Base-by-base conservation (phyloP, 1,284 basidiomycete genomes). In the Marasmius fiardii region DNA sequence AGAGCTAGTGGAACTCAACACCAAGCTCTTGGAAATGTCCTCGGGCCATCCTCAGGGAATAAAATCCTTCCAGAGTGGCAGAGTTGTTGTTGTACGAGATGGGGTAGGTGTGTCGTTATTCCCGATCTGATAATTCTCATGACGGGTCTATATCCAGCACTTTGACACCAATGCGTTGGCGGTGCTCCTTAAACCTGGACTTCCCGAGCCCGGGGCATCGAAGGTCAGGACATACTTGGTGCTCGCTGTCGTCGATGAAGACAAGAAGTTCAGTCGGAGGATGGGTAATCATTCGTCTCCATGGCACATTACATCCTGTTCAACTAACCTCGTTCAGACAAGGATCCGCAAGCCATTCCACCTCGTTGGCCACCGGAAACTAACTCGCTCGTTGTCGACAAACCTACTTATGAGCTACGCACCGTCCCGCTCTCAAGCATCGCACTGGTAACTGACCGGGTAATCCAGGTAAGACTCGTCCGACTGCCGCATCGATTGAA, bases 11-110 rank as follows among this genome's bases (percentile, higher is more conserved):
- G 74, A 82, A 20, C 67, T 82, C 52, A 95, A 94, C 67, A 79
- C 81, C 51, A 71, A 70, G 24, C 70, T 98, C 31, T 66, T 95
- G 49, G 72, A 77, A n/a, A 78, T 88, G 65, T 90, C 88, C 0
- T 70, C 81, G 1, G 70, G 71, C 23, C 81, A 89, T 57, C 80
- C 81, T 18, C 84, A 88, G 61, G 89, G 89, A 3, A 74, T 76
- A 24, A 93, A 91, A 72, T 74, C 83, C 2, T 72, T 99, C 37
- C 68, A 73, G 4, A 68, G 85, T 0, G 96, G 95, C 0, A 78
- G 97, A 49, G 83, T 98, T 14, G 83, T 99, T 1, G 69, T 99
- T 18, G 71, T 99, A 33, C 82, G 88, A 44, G 90, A 98, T 67
- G 82, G 82, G 52, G 95, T 95, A 67, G 66, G 86, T 68, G 33